Percentiles rank a stretch among this genome's conserved stretches.
phyloP scores from a whole-genome alignment of 164 flowering plant species.

The Platanus orientalis region DNA sequence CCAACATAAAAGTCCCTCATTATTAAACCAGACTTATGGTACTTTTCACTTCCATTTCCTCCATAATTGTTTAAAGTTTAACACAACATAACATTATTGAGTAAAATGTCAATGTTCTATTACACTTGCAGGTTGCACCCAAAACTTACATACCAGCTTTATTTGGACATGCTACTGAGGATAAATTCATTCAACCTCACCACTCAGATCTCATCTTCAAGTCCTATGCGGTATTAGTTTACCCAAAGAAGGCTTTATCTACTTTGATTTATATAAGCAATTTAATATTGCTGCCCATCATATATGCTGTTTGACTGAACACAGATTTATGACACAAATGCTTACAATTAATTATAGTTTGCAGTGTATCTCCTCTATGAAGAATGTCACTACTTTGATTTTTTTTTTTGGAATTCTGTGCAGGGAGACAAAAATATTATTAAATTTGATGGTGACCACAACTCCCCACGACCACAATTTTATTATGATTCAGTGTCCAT shows the following conservation, averaged over 20 bases:
- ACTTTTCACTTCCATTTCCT: constrained; percentile 3
- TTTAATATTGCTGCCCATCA: not conserved
- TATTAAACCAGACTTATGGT: not conserved
- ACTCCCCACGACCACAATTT: constrained; percentile 86
- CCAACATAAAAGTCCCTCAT: too few relatives aligned
- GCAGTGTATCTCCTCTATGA: not conserved
- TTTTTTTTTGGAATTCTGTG: too few relatives aligned
- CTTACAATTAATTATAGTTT: not conserved
- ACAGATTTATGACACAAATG: not conserved
- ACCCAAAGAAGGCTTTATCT: not conserved
- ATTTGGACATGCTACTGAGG: constrained; percentile 89
- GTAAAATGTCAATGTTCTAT: constrained; percentile 1
- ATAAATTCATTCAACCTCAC: constrained; percentile 79
- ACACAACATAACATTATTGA: not conserved
- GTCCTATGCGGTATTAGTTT: constrained; percentile 61
- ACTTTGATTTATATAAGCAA: not conserved
- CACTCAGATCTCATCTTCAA: constrained; percentile 79
- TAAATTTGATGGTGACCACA: constrained; percentile 95
- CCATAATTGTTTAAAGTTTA: not conserved
- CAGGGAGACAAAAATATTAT: constrained; percentile 95
- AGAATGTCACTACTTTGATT: constrained; percentile 1
- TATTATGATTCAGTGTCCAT: constrained; percentile 90
- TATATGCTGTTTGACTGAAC: not conserved
- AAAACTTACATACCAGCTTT: constrained; percentile 80
- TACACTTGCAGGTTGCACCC: constrained; percentile 62